Base-by-base conservation (phyloP, 2,329 filamentous ascomycete species). In the Cladophialophora carrionii region DNA sequence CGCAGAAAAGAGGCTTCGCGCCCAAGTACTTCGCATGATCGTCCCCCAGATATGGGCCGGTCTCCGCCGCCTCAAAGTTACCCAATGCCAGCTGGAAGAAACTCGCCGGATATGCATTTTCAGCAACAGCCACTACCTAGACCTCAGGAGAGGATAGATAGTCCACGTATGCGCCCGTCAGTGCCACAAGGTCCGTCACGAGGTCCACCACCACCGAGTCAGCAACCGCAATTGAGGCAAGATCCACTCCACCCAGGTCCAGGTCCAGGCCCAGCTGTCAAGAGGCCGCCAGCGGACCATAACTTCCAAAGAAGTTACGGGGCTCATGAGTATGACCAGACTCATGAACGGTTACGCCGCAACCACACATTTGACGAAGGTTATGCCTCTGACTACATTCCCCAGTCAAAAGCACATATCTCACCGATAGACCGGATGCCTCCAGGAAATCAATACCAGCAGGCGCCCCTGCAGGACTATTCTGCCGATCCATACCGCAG, bases 371-470 rank as follows among this genome's bases (percentile, higher is more conserved):
- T 41, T 14, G 61, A 69, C 14, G 51, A 63, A 37, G 62, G 64
- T 14, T 69, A 69, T 41, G 34, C 32, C 7, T 62, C 60, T 46
- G 67, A 69, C 41, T 62, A 65, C 43, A 63, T 63, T 32, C 64
- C 64, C 3, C 57, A 63, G 17, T 63, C 64, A 24, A 63, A 43
- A 29, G 63, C 64, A 4, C 59, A 67, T 54, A 12, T 64, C 65
- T 54, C 68, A 66, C 58, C 64, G 20, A 32, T 84, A 63, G 82
- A 83, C 72, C 78, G 71, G 78, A 81, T 71, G 77, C 82, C 71
- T 74, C 75, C n/a, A 72, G 74, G 48, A 70, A 71, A 43, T 12
- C 49, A 48, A 34, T 46, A 41, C 53, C 51, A 54, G 22, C 59
- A 58, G 9, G 31, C 56, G 7, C 26, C 48, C 22, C 55, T 56